Base-by-base conservation (phyloP, 306 rosid species). In the Chamaecrista fasciculata region DNA sequence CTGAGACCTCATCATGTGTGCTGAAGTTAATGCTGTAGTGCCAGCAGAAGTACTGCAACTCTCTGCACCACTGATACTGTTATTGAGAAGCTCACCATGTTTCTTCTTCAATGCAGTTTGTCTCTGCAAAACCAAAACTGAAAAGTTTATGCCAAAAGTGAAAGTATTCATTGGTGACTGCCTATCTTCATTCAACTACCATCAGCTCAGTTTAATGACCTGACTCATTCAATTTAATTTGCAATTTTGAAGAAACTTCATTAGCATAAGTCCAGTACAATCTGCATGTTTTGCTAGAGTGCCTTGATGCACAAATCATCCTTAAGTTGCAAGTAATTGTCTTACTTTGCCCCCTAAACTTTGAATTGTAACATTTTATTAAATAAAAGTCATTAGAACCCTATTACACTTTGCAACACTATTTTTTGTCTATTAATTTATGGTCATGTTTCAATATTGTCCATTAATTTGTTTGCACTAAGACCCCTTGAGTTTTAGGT, bases 81-180 rank as follows among this genome's bases (percentile, higher is more conserved):
- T 52, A 62, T 79, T 52, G 51, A 73, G 84, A 71, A 70, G 87
- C 83, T 78, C 91, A 6, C 76, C 83, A 0, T 84, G 96, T 68
- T 91, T 94, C 83, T 78, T 94, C 87, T 83, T 91, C 74, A 85
- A 48, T 55, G 79, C 84, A 62, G 82, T 24, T 72, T 79, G 69
- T 64, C 86, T 83, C 84, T 79, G 21, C 39, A 48, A 62, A 78
- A 78, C 21, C 48, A 56, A 37, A 52, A 28, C 43, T 24, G 52
- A 55, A 34, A 62, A 67, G 48, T 66, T 42, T 9, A 62, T 24
- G 46, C 5, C 25, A 51, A 62, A 16, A 31, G 31, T 57, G 40
- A 31, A 57, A 16, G 5, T 8, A 36, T 36, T 18, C 56, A 70
- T 20, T 37, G 44, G 50, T 50, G 1, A 43, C 21, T 25, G 59